These are phyloP conservation scores for Trametes elegans DNA, from an alignment of 768 basidiomycete genomes.

Conservation along the genomic window DNA sequence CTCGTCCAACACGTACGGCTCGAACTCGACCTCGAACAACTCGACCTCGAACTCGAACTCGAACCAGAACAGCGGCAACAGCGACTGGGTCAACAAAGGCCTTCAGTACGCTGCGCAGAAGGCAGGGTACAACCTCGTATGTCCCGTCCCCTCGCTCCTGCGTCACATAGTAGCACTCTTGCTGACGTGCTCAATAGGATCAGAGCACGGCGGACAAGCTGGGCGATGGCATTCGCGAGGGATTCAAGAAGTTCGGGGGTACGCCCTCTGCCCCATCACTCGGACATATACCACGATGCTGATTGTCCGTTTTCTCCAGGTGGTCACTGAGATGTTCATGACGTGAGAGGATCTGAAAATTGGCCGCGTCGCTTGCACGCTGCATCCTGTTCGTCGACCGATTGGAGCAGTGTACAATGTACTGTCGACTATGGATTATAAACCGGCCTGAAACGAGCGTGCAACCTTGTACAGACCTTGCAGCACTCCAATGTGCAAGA, in stretches of 20 bases:
- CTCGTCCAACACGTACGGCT: conserved; percentile 1
- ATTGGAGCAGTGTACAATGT: no score
- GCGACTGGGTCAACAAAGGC: conserved; percentile 39
- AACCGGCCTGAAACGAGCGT: no score
- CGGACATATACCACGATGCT: background rate
- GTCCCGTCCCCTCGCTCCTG: conserved; percentile 11
- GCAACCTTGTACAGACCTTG: no score
- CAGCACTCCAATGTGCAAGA: no score
- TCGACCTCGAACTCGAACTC: conserved; percentile 21
- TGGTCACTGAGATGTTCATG: no score
- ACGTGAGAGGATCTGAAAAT: no score
- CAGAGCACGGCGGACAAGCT: conserved; percentile 38
- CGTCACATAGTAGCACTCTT: background rate
- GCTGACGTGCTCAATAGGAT: conserved; percentile 22
- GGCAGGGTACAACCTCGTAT: conserved; percentile 45
- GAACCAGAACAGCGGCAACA: conserved; percentile 23
- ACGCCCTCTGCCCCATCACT: background rate
- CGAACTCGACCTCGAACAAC: conserved; percentile 12
- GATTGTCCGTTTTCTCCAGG: no score
- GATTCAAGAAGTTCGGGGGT: conserved; percentile 21
- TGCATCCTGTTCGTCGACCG: no score
- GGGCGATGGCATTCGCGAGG: conserved; percentile 31
- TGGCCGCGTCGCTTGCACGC: no score
- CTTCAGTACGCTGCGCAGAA: conserved; percentile 35
- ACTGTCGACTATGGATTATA: no score